A percentile compares a stretch with the other conserved stretches of the same genome.
phyloP scores from a whole-genome alignment of 805 yeast genomes.

The Starmerella davenportii region DNA sequence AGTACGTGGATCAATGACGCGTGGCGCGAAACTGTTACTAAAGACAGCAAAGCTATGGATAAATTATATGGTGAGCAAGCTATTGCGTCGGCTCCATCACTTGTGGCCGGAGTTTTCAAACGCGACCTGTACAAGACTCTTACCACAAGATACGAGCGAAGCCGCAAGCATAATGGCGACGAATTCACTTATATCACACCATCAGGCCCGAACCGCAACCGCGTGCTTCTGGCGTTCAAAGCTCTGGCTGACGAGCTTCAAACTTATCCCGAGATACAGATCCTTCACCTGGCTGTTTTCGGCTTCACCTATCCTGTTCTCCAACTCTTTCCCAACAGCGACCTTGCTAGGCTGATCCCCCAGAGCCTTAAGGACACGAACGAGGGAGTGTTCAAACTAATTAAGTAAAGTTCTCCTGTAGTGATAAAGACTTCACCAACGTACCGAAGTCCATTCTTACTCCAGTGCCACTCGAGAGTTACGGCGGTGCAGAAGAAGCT shows the following conservation, averaged over 20 bases:
- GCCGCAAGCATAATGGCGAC: conserved; percentile 4
- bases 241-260: conserved; percentile 5
- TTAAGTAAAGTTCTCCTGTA: too few species aligned
- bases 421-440: background rate
- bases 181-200: conserved; percentile 5
- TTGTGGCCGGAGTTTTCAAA: conserved; percentile 4
- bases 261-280: conserved; percentile 1
- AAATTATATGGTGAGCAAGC: conserved; percentile 2
- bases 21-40: conserved; percentile 12
- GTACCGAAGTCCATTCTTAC: background rate
- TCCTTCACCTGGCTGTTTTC: conserved; percentile 15
- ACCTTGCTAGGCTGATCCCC: conserved; percentile 12
- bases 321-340: conserved; percentile 10
- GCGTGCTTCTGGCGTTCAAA: conserved; percentile 2
- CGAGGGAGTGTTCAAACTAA: background rate
- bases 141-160: conserved; percentile 1
- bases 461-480: conserved; percentile 43
- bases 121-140: conserved; percentile 8
- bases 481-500: conserved; percentile 45
- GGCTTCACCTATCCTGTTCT: conserved; percentile 15
- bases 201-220: background rate
- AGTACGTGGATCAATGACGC: conserved; percentile 14
- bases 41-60: background rate
- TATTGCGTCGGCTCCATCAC: conserved; percentile 11
- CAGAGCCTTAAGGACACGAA: conserved; percentile 5